Evolutionary conservation across 2,329 filamentous ascomycete genomes (phyloP), one percentile per base, ranked within the genome.

Genomic region (Cladorrhinum sp.): DNA sequence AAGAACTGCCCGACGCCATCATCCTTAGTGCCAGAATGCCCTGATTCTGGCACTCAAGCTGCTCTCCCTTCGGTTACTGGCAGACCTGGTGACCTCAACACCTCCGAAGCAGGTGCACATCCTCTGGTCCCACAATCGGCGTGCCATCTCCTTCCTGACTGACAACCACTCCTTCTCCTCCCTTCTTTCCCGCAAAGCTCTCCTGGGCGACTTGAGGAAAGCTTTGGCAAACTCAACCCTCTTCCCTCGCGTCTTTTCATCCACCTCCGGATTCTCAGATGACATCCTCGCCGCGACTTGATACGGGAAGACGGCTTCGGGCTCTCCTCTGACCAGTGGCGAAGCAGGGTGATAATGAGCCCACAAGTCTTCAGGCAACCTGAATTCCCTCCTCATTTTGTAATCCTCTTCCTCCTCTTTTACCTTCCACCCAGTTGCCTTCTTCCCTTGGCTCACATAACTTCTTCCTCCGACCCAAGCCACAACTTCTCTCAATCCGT

Each of bases 121-220:
- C 42, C 42, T 46, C 33, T 46, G 42, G 10, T 21, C 42, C 16
- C 18, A 21, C 42, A 7, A 57, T 23, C 26, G 21, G 12, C 39
- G 26, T 14, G 54, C 54, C 39, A 57, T 57, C 16, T 12, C 42
- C 54, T 33, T 18, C n/a, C 36, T 46, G 21, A 48, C 12, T 12
- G 18, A 10, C 54, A 36, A 49, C 54, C 54, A 57, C 12, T 57
- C 54, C 54, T 49, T 57, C 16, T 49, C 54, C 21, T 57, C 54
- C 21, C 42, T 57, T 16, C 54, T 49, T 12, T 57, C 54, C 21
- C 24, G 16, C 21, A 57, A 21, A 3, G 54, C 54, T 12, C 36
- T 20, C 2, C 21, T 48, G 18, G 54, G 54, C 12, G 54, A 48
- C 16, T 49, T 49, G 21, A 57, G 26, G 21, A 57, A 49, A 2